A percentile compares a stretch with the other conserved stretches of the same genome.
phyloP scores from a whole-genome alignment of 306 rosid species.

The Oxytropis ochrocephala region DNA sequence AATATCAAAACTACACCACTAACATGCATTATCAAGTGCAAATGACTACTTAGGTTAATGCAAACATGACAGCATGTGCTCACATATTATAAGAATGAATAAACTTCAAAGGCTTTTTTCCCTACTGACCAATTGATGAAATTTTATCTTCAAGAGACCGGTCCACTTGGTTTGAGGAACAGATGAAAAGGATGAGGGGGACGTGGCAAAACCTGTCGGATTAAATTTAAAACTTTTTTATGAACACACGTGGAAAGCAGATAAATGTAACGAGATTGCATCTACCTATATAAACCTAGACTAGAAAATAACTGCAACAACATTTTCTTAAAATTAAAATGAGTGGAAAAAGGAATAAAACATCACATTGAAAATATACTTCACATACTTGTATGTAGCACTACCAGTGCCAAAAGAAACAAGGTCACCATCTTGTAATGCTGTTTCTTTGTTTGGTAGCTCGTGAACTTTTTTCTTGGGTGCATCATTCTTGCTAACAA shows the following conservation, averaged over 20 bases:
- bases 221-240: conserved; percentile 8
- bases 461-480: conserved; percentile 61
- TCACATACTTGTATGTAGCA: conserved; percentile 72
- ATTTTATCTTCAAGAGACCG: conserved; percentile 53
- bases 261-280: conserved; percentile 1
- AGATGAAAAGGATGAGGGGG: conserved; percentile 48
- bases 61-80: conserved; percentile 5
- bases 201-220: conserved; percentile 75
- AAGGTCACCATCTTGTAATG: conserved; percentile 60
- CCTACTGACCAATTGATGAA: conserved; percentile 73
- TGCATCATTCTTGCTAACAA: conserved; percentile 46
- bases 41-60: background rate
- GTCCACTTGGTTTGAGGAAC: conserved; percentile 38
- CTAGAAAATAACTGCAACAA: conserved; percentile 3
- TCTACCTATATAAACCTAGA: background rate
- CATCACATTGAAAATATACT: background rate
- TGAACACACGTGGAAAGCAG: background rate
- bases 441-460: conserved; percentile 65
- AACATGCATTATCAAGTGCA: conserved; percentile 1
- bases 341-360: conserved; percentile 1
- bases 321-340: background rate
- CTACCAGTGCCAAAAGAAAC: conserved; percentile 87
- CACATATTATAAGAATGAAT: conserved; percentile 17
- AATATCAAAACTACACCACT: conserved; percentile 10
- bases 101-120: conserved; percentile 9